Percentiles rank a stretch among this genome's conserved stretches.
phyloP scores from a whole-genome alignment of 1,284 basidiomycete genomes.

The Ustilago sp. region DNA sequence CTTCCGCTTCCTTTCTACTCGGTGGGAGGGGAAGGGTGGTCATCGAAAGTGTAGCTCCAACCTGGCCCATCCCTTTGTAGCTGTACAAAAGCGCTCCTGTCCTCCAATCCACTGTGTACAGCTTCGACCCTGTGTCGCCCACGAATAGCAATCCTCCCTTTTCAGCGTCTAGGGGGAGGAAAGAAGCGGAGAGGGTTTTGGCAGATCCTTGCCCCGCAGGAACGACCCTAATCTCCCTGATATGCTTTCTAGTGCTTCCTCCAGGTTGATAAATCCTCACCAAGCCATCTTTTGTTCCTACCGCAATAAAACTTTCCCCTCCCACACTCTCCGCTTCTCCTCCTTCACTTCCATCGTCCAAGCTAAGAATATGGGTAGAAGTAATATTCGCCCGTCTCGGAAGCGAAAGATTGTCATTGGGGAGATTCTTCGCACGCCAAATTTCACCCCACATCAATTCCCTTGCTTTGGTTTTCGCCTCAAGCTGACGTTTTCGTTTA shows the following conservation, averaged over 20 bases:
- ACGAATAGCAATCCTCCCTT: conserved; percentile 48
- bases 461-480: conserved; percentile 50
- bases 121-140: conserved; percentile 50
- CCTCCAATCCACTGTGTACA: conserved; percentile 54
- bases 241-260: conserved; percentile 25
- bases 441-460: conserved; percentile 59
- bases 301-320: conserved; percentile 25
- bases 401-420: conserved; percentile 57
- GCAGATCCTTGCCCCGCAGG: conserved; percentile 36
- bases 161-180: conserved; percentile 15
- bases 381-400: conserved; percentile 56
- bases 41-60: conserved; percentile 33
- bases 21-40: conserved; percentile 19
- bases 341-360: conserved; percentile 2
- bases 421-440: conserved; percentile 62
- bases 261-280: conserved; percentile 48
- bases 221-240: conserved; percentile 36
- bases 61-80: conserved; percentile 41
- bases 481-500: conserved; percentile 58
- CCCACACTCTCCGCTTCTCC: background rate
- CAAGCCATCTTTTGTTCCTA: conserved; percentile 54
- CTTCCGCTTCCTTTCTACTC: conserved; percentile 10
- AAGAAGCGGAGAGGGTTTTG: conserved; percentile 40
- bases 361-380: conserved; percentile 36
- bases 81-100: conserved; percentile 43